phyloP scores from a whole-genome alignment of 371 early-diverging fungal species.

The Mucor indicus region DNA sequence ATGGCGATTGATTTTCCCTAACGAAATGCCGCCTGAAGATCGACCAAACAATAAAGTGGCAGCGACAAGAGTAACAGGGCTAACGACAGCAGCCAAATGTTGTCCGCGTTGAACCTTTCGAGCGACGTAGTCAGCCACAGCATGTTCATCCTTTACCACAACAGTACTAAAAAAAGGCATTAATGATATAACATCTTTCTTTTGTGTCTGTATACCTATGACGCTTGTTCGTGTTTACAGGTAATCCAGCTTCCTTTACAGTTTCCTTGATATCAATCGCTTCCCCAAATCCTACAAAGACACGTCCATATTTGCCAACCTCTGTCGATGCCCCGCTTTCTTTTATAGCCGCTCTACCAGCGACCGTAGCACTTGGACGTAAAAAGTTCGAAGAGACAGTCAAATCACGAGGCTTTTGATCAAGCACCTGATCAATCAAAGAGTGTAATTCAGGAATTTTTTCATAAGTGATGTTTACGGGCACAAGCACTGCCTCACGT shows the following conservation, averaged over 20 bases:
- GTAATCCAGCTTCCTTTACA: constrained; percentile 12
- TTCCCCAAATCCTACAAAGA: constrained; percentile 41
- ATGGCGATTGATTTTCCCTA: constrained; percentile 38
- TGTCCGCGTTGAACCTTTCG: constrained; percentile 37
- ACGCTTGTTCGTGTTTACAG: no score
- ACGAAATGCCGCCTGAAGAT: constrained; percentile 25
- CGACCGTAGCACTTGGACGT: constrained; percentile 34
- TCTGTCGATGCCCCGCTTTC: constrained; percentile 24
- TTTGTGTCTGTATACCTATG: no score
- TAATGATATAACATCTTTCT: no score
- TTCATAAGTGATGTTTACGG: constrained; percentile 48
- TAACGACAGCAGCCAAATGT: constrained; percentile 32
- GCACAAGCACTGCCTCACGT: constrained; percentile 36
- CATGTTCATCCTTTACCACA: constrained; percentile 18
- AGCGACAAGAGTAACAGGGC: constrained; percentile 42
- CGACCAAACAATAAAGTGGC: constrained; percentile 43
- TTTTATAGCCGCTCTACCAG: constrained; percentile 31
- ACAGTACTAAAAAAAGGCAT: constrained; percentile 8
- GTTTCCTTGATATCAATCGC: constrained; percentile 21
- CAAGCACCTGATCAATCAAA: constrained; percentile 46
- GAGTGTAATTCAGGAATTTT: constrained; percentile 44
- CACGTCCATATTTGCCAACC: constrained; percentile 45
- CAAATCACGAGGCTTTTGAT: constrained; percentile 35
- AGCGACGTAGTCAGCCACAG: constrained; percentile 23
- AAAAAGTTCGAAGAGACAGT: constrained; percentile 23